Percentiles rank a stretch among this genome's conserved stretches.
Evolutionary conservation across 768 basidiomycete species (phyloP).

Genomic region (Rhodotorula diobovata): DNA sequence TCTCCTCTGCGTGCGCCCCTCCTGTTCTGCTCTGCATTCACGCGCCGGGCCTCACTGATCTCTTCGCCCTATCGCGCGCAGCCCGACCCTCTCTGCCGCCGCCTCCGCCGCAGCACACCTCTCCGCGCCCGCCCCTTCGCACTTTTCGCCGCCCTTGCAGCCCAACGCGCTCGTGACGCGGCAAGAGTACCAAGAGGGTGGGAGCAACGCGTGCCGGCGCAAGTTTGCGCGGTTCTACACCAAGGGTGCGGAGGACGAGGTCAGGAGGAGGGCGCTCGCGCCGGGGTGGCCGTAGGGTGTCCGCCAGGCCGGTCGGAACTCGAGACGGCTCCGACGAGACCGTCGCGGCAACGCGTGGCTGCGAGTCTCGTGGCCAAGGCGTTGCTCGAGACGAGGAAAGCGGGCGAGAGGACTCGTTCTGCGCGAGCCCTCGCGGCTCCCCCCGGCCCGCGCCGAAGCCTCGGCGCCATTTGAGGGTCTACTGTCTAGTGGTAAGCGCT

Average conservation of each 20-base stretch:
- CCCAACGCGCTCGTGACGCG: conserved; percentile 60
- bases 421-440: too few species aligned
- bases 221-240: conserved; percentile 54
- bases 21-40: background rate
- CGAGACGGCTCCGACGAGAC: too few species aligned
- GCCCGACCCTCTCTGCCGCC: conserved; percentile 56
- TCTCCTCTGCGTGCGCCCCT: conserved; percentile 64
- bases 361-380: too few species aligned
- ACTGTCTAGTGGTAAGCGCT: too few species aligned
- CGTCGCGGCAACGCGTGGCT: too few species aligned
- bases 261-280: background rate
- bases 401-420: too few species aligned
- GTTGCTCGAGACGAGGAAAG: too few species aligned
- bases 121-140: conserved; percentile 25
- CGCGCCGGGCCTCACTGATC: too few species aligned
- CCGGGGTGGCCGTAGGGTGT: background rate
- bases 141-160: conserved; percentile 50
- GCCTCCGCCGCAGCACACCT: conserved; percentile 20
- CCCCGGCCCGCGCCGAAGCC: too few species aligned
- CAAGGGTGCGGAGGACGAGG: background rate
- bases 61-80: conserved; percentile 55
- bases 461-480: too few species aligned
- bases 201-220: conserved; percentile 66
- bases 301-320: too few species aligned
- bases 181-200: conserved; percentile 78